Evolutionary conservation across 257 asterid species (phyloP).

Genomic region (Cynanchum wilfordii): DNA sequence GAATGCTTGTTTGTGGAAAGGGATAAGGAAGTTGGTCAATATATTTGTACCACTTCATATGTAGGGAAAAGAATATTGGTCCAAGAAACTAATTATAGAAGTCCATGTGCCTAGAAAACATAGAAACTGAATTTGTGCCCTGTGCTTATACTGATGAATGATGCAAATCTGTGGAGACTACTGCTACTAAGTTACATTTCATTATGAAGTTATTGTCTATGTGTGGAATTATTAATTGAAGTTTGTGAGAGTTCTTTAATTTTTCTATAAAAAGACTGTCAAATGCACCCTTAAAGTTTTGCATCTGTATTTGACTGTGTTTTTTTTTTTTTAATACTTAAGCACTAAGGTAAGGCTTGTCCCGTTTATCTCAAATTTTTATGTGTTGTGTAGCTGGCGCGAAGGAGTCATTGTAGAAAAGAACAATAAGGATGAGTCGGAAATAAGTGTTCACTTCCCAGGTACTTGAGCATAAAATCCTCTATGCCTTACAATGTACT

Average conservation of each 20-base stretch:
- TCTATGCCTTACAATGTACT: not conserved
- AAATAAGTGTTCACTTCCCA: conserved; percentile 62
- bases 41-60: not conserved
- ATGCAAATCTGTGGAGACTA: not conserved
- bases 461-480: conserved; percentile 40
- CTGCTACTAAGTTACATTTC: no score
- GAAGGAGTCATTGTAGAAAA: conserved; percentile 83
- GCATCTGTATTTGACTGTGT: not conserved
- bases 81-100: not conserved
- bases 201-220: not conserved
- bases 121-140: no score
- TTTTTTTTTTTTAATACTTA: not conserved
- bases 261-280: no score
- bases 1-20: not conserved
- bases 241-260: not conserved
- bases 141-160: not conserved
- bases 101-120: no score
- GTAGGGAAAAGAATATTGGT: not conserved
- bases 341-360: not conserved
- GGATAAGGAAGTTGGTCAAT: not conserved
- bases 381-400: conserved; percentile 60
- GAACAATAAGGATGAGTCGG: conserved; percentile 58
- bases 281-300: not conserved
- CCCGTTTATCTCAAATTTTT: conserved; percentile 2
- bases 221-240: not conserved